Base-by-base conservation (phyloP, 225 moss, liverwort and hornwort genomes). In the Rhytidiadelphus loreus region DNA sequence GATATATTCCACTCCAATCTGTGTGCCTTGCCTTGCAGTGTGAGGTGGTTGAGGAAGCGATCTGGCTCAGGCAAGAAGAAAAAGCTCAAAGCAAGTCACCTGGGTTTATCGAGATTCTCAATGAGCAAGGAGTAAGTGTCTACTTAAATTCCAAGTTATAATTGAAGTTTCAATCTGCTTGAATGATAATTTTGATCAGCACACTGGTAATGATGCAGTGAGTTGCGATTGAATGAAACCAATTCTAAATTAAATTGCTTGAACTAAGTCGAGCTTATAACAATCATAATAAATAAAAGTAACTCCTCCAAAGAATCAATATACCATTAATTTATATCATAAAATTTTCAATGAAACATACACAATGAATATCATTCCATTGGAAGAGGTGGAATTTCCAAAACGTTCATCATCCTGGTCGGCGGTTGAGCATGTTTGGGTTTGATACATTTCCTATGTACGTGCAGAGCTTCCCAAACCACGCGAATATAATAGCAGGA, bases 1-100 rank as follows among this genome's bases (percentile, higher is more conserved):
- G 39, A 48, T n/a, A n/a, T n/a, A n/a, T 68, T 77, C 23, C 19
- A 78, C 63, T 50, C 14, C 48, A 63, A 80, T 62, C 12, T 63
- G 82, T 87, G 12, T 86, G 71, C 48, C 48, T 35, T 86, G 71
- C 48, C 48, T 35, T 77, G 69, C 80, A 93, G 93, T 92, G 83
- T 85, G 89, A 92, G 81, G 63, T 57, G 76, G 56, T 93, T n/a
- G 92, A 93, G 58, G 93, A 93, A 78, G 81, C n/a, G 14, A 39
- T 43, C 16, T 93, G 92, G 93, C 74, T 13, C 5, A 91, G 83
- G 78, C 91, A 83, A 87, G 64, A 82, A 63, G 90, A 90, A 61
- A 92, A 89, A 88, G 48, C 90, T 48, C 46, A 84, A 39, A 60
- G 64, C 48, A 91, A 62, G 64, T 84, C 80, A 50, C 91, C 92